phyloP scores from a whole-genome alignment of 2,329 filamentous ascomycete genomes.

The Cercospora sojina region DNA sequence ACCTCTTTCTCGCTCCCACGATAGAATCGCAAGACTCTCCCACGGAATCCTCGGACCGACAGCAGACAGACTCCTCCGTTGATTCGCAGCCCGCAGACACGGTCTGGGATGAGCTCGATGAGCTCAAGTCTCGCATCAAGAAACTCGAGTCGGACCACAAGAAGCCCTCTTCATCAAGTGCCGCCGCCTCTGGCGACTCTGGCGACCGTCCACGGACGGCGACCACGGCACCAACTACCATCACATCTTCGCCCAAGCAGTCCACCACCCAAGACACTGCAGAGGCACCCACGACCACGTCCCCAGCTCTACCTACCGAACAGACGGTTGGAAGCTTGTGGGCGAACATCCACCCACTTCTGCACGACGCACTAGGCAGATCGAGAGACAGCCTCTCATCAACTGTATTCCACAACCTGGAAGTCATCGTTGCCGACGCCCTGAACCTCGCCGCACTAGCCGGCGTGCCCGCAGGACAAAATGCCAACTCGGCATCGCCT shows the following conservation, averaged over 20 bases:
- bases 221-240: conserved; percentile 84
- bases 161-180: conserved; percentile 75
- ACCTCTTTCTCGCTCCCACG: conserved; percentile 3
- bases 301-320: conserved; percentile 8
- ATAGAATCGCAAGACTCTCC: conserved; percentile 30
- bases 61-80: conserved; percentile 62
- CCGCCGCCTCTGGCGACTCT: conserved; percentile 70
- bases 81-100: conserved; percentile 85
- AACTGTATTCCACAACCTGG: conserved; percentile 75
- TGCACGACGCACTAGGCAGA: conserved; percentile 78
- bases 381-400: conserved; percentile 67
- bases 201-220: conserved; percentile 86
- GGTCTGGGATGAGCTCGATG: conserved; percentile 96
- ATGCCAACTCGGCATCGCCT: conserved; percentile 66
- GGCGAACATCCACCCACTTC: conserved; percentile 68
- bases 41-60: conserved; percentile 47
- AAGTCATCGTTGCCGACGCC: conserved; percentile 79
- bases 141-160: conserved; percentile 81
- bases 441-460: conserved; percentile 75
- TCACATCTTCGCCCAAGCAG: conserved; percentile 85
- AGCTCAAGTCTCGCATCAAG: conserved; percentile 88
- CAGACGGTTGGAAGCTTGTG: conserved; percentile 42
- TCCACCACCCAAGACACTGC: conserved; percentile 48
- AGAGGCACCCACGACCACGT: conserved; percentile 29
- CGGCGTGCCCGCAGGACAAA: conserved; percentile 61